Evolutionary conservation across 345 rosid species (phyloP), one percentile per base, ranked within the genome.

Genomic region (Bruguiera parviflora): DNA sequence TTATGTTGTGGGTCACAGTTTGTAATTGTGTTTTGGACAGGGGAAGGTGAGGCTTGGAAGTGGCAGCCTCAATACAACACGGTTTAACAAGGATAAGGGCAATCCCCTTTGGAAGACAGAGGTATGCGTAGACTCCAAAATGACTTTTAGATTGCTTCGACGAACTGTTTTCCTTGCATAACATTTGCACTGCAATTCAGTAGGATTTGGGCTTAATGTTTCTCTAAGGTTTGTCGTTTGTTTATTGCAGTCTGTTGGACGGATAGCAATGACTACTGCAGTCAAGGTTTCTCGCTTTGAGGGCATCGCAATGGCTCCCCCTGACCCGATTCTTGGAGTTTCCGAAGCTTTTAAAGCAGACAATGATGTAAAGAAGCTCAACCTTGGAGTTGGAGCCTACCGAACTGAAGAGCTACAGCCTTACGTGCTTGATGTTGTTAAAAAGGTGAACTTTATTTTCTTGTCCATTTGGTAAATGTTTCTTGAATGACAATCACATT

Each of bases 361-460:
- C 73, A 87, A 75, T 3, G 67, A 86, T 73, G 92, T 81, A n/a
- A 81, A 67, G 79, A 95, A 95, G 78, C 99, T 95, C 78, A 95
- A 92, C 76, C 99, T 95, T 83, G 99, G 99, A 53, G 99, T 92
- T 13, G 99, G 99, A 39, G 99, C 99, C 43, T 95, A 92, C 70
- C 81, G 97, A 37, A 95, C 96, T 9, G 97, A 95, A 81, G 96
- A 92, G 77, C 82, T 95, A 62, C 89, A 92, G 79, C 96, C 99
- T 69, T 95, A 95, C 58, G 99, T 95, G 56, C 97, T 92, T 63
- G 69, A 90, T 77, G 99, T 95, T 71, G 99, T 95, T 79, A 85
- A 92, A 79, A 95, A 95, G 94, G 99, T 95, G 24, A 20, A 66
- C 25, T 66, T 65, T 24, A 11, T 43, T 57, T 67, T 39, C 47